Percentiles rank a stretch among this genome's conserved stretches.
Conservation (phyloP, 2,329 filamentous ascomycete genomes). For the Fusarium buharicum region DNA sequence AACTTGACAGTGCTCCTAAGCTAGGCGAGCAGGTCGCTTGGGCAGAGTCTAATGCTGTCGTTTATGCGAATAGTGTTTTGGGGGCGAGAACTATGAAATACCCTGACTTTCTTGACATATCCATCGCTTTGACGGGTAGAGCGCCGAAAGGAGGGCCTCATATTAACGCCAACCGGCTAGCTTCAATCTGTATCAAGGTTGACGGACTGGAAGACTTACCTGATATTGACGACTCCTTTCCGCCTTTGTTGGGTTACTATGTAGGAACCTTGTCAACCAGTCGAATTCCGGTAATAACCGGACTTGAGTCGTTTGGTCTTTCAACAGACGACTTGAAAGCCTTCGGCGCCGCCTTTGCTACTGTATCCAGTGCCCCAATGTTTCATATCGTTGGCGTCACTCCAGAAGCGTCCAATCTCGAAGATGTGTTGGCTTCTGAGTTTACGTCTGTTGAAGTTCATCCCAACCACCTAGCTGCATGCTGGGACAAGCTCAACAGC, state of each 20-base stretch:
- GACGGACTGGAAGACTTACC: constrained; percentile 39
- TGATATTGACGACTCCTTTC: constrained; percentile 32
- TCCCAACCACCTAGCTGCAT: background rate
- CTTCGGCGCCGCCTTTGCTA: constrained; percentile 37
- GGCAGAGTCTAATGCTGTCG: constrained; percentile 37
- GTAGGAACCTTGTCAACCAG: constrained; percentile 25
- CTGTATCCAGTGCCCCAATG: constrained; percentile 36
- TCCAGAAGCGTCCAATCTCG: constrained; percentile 26
- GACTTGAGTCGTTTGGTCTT: constrained; percentile 15
- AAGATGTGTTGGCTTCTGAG: background rate
- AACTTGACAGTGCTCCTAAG: constrained; percentile 24
- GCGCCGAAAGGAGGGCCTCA: constrained; percentile 30
- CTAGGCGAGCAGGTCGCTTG: constrained; percentile 34
- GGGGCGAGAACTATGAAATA: constrained; percentile 39
- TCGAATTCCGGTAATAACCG: constrained; percentile 29
- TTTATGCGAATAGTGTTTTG: constrained; percentile 39
- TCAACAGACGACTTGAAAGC: constrained; percentile 36
- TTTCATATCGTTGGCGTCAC: constrained; percentile 37
- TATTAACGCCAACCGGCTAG: constrained; percentile 19
- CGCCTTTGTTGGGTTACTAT: constrained; percentile 31
- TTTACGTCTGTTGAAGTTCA: constrained; percentile 4
- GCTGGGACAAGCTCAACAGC: constrained; percentile 30
- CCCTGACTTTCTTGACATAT: constrained; percentile 29
- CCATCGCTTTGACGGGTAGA: constrained; percentile 35
- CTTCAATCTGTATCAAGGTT: constrained; percentile 26